phyloP scores from a whole-genome alignment of 768 basidiomycete genomes.

The Termitomyces sp. region DNA sequence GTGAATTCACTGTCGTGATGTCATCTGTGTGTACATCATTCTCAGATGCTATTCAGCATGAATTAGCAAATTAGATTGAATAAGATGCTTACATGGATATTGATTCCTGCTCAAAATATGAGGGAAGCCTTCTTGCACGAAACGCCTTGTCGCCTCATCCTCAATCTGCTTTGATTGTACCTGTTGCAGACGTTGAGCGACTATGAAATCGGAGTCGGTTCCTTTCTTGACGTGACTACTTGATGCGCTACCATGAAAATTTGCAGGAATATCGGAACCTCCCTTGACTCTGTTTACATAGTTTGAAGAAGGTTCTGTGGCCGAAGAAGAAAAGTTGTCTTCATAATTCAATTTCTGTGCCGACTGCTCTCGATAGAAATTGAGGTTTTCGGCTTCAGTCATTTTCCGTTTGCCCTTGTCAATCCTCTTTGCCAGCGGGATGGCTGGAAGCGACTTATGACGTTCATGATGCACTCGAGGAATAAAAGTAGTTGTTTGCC shows the following conservation, averaged over 20 bases:
- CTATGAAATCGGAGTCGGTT: not conserved
- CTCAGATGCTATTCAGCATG: not conserved
- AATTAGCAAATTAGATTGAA: not conserved
- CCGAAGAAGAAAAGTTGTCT: not conserved
- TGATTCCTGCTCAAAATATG: not conserved
- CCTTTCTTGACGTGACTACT: not conserved
- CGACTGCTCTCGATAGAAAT: not conserved
- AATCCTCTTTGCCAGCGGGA: not conserved
- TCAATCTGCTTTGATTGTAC: not conserved
- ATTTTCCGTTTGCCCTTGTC: not conserved
- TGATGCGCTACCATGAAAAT: not conserved
- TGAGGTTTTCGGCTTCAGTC: not conserved
- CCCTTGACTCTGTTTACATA: not conserved
- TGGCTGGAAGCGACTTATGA: not conserved
- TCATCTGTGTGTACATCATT: not conserved
- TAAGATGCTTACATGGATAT: not conserved
- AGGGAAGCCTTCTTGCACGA: not conserved
- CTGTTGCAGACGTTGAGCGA: not conserved
- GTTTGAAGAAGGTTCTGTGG: not conserved
- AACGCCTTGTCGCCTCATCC: not conserved
- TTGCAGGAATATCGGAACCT: not conserved
- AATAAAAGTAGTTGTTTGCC: not conserved
- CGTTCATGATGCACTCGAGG: not conserved
- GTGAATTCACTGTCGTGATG: not conserved
- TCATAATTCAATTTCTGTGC: not conserved